These are phyloP conservation scores for Cordyceps militaris DNA, from an alignment of 2,329 filamentous ascomycete genomes.

Conservation along the genomic window DNA sequence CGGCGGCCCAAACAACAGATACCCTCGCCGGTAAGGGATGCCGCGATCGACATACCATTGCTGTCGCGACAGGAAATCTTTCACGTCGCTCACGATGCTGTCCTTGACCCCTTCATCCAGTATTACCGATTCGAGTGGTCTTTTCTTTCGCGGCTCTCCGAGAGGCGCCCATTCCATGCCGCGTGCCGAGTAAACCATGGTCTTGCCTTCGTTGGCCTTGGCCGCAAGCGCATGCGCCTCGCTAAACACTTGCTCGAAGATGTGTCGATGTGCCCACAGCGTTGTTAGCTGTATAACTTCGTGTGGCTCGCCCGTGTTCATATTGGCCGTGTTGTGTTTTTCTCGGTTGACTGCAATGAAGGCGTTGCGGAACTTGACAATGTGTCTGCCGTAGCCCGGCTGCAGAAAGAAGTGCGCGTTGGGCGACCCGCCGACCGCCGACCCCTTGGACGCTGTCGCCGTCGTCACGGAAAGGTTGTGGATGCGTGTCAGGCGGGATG, in stretches of 20 bases:
- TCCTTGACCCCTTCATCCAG: conserved; percentile 80
- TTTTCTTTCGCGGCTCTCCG: conserved; percentile 76
- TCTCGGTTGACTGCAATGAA: conserved; percentile 84
- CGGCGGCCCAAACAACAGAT: conserved; percentile 81
- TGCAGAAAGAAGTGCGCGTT: conserved; percentile 81
- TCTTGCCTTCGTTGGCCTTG: conserved; percentile 83
- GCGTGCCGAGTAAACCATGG: conserved; percentile 79
- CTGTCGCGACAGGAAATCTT: conserved; percentile 70
- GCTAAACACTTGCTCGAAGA: conserved; percentile 84
- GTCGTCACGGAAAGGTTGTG: conserved; percentile 54
- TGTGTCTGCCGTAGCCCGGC: conserved; percentile 82
- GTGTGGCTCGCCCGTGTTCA: conserved; percentile 80
- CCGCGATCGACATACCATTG: conserved; percentile 93
- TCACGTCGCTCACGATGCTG: conserved; percentile 69
- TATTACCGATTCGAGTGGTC: conserved; percentile 82
- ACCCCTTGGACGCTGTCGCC: conserved; percentile 52
- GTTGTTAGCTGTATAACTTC: conserved; percentile 91
- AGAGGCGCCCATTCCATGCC: conserved; percentile 80
- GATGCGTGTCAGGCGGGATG: conserved; percentile 50
- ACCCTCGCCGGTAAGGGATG: conserved; percentile 85
- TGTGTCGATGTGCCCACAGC: conserved; percentile 77
- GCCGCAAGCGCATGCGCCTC: conserved; percentile 79
- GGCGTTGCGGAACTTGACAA: conserved; percentile 78
- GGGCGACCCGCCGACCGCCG: conserved; percentile 55
- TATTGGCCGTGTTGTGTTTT: conserved; percentile 75